These are phyloP conservation scores for Acacia pycnantha DNA, from an alignment of 331 rosid genomes.

Conservation along the genomic window DNA sequence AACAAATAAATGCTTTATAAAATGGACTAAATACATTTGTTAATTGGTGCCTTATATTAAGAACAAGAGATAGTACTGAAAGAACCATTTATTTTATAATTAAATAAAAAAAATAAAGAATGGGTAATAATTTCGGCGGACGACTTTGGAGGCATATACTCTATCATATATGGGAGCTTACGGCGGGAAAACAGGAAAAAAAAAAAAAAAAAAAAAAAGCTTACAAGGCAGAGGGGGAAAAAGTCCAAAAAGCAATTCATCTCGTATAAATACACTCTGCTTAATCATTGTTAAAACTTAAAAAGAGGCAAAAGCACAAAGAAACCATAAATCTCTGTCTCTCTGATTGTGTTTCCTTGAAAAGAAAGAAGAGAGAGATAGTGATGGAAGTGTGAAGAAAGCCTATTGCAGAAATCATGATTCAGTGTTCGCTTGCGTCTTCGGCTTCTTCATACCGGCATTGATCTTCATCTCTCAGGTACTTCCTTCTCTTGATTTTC, in stretches of 20 bases:
- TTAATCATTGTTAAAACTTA: conserved; percentile 15
- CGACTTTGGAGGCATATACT: conserved; percentile 35
- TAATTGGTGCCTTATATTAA: too few species aligned
- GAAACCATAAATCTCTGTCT: conserved; percentile 5
- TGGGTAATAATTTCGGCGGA: not conserved
- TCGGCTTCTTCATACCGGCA: conserved; percentile 26
- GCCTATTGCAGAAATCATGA: conserved; percentile 21
- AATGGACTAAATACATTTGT: too few species aligned
- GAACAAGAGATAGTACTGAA: too few species aligned
- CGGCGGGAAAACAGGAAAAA: conserved; percentile 61
- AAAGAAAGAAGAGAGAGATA: conserved; percentile 8
- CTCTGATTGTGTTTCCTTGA: not conserved
- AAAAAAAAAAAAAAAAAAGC: conserved; percentile 3
- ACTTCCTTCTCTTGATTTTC: conserved; percentile 18
- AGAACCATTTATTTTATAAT: not conserved
- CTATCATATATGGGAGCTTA: conserved; percentile 29
- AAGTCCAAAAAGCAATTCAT: conserved; percentile 36
- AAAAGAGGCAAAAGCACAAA: conserved; percentile 22
- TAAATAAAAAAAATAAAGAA: not conserved
- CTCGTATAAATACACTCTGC: not conserved
- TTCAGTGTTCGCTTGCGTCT: conserved; percentile 27
- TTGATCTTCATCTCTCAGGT: conserved; percentile 34
- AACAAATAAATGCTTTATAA: too few species aligned
- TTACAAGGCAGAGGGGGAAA: conserved; percentile 25
- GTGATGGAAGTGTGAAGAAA: conserved; percentile 8